A percentile compares a stretch with the other conserved stretches of the same genome.
Conservation (phyloP, 1,284 basidiomycete genomes). For the Tranzscheliella williamsii region DNA sequence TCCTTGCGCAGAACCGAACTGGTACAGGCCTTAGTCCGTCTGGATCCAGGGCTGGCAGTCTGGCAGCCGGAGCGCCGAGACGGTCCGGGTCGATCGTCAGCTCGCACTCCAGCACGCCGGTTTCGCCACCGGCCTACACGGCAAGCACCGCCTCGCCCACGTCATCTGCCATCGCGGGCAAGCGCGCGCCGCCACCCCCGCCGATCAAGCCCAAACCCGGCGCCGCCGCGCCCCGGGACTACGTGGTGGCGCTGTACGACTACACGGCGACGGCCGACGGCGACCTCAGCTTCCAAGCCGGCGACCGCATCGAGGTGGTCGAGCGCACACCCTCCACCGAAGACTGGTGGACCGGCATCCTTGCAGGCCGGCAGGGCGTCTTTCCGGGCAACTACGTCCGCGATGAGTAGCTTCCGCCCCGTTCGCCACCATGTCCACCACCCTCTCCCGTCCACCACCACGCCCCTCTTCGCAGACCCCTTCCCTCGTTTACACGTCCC, state of each 20-base stretch:
- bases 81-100: constrained; percentile 14
- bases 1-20: constrained; percentile 29
- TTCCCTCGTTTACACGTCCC: too few species aligned
- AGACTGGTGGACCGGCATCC: constrained; percentile 96
- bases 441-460: too few species aligned
- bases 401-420: constrained; percentile 39
- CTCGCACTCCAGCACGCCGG: neutral
- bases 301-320: constrained; percentile 91
- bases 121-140: constrained; percentile 21
- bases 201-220: constrained; percentile 79
- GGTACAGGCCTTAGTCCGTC: constrained; percentile 9
- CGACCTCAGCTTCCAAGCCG: constrained; percentile 85
- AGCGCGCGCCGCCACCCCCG: constrained; percentile 83
- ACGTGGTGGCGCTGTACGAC: constrained; percentile 93
- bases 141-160: constrained; percentile 2
- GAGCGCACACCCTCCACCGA: constrained; percentile 81
- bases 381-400: constrained; percentile 74
- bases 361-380: constrained; percentile 83
- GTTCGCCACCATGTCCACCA: too few species aligned
- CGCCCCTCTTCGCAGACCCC: too few species aligned
- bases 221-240: constrained; percentile 66
- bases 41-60: constrained; percentile 9
- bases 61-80: constrained; percentile 26
- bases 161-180: constrained; percentile 62
- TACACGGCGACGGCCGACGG: constrained; percentile 79